These are phyloP conservation scores for Stemphylium lycopersici DNA, from an alignment of 2,329 filamentous ascomycete species.

Conservation along the genomic window DNA sequence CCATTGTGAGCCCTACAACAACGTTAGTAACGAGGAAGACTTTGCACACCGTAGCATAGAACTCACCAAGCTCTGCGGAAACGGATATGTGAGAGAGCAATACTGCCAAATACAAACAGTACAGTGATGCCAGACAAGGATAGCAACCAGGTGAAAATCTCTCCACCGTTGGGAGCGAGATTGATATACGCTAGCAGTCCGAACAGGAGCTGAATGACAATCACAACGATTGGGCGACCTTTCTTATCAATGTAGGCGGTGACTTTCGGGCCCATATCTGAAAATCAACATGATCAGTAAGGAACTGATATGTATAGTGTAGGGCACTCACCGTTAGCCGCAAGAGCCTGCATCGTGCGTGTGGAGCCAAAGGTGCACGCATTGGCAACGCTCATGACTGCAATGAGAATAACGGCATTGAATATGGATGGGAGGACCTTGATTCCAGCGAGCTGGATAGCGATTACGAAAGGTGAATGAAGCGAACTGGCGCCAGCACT, in stretches of 20 bases:
- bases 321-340: constrained; percentile 29
- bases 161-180: constrained; percentile 61
- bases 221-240: constrained; percentile 77
- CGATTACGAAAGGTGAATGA: constrained; percentile 68
- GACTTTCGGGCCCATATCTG: constrained; percentile 71
- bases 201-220: constrained; percentile 68
- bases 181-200: constrained; percentile 77
- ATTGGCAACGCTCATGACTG: constrained; percentile 65
- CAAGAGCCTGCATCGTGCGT: constrained; percentile 62
- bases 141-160: constrained; percentile 79
- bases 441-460: constrained; percentile 66
- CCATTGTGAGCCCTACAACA: constrained; percentile 21
- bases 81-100: constrained; percentile 87
- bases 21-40: background rate
- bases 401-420: constrained; percentile 68
- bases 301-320: background rate
- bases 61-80: constrained; percentile 65
- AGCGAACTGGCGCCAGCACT: constrained; percentile 12
- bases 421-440: constrained; percentile 65
- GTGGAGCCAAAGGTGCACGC: constrained; percentile 62
- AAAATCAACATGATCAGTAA: background rate
- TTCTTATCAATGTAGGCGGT: constrained; percentile 80
- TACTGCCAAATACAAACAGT: constrained; percentile 78
- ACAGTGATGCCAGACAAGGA: constrained; percentile 73
- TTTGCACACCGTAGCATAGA: background rate